These are phyloP conservation scores for Murraya koenigii DNA, from an alignment of 345 rosid genomes.

Conservation along the genomic window DNA sequence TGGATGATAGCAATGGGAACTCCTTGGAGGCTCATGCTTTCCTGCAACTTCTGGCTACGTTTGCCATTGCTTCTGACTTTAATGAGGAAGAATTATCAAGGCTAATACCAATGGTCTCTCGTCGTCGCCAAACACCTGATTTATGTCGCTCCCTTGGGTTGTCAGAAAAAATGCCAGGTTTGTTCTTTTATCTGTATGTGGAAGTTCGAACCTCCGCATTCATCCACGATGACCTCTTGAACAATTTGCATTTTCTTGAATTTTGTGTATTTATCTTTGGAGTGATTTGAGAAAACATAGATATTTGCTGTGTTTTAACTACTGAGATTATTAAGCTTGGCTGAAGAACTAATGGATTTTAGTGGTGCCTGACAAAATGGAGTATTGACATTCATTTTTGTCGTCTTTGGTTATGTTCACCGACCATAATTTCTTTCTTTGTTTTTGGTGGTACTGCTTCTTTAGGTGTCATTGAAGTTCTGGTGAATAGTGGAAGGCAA, in stretches of 20 bases:
- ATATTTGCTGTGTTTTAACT: neutral
- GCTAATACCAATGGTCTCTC: constrained; percentile 96
- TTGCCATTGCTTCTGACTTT: constrained; percentile 79
- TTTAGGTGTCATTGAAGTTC: constrained; percentile 82
- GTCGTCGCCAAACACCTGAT: constrained; percentile 97
- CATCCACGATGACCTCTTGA: neutral
- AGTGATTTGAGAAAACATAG: neutral
- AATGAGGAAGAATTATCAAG: constrained; percentile 63
- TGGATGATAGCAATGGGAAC: constrained; percentile 89
- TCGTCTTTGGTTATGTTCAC: constrained; percentile 4
- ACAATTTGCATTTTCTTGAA: neutral
- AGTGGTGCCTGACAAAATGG: neutral
- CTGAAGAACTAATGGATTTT: neutral
- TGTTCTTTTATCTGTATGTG: constrained; percentile 25
- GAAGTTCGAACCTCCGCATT: neutral
- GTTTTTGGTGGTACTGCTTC: neutral
- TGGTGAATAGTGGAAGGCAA: constrained; percentile 83
- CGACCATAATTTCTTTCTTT: neutral
- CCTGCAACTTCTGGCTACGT: constrained; percentile 88
- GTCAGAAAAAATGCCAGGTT: constrained; percentile 94
- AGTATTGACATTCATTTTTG: constrained; percentile 8
- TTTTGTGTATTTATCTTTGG: neutral
- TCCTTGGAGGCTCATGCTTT: constrained; percentile 99
- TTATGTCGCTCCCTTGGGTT: constrained; percentile 88
- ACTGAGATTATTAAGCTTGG: neutral